Conservation (phyloP, 805 yeast genomes). For the Candida silvatica region DNA sequence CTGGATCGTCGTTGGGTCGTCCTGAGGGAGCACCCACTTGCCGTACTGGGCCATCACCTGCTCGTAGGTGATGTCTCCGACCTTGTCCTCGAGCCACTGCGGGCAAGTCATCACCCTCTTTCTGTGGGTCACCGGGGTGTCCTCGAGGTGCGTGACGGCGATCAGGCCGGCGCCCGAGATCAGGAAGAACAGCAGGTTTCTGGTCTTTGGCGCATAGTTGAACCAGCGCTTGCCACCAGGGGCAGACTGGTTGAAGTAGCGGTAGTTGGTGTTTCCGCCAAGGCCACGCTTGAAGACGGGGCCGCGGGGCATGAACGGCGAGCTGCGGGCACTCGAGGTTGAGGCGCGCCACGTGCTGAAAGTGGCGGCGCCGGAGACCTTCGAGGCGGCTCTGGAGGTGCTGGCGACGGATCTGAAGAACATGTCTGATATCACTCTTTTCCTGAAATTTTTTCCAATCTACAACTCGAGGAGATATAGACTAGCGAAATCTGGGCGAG, state of each 20-base stretch:
- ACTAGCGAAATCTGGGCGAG: too few relatives aligned
- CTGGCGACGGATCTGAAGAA: too few relatives aligned
- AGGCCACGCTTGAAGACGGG: not conserved
- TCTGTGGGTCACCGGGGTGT: conserved; percentile 77
- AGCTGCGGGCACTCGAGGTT: too few relatives aligned
- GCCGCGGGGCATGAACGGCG: too few relatives aligned
- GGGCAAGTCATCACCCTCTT: conserved; percentile 66
- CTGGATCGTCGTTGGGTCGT: conserved; percentile 48
- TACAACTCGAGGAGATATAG: too few relatives aligned
- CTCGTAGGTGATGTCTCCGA: conserved; percentile 58
- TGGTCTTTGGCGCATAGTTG: conserved; percentile 5
- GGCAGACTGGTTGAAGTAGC: conserved; percentile 14
- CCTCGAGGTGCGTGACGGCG: conserved; percentile 51
- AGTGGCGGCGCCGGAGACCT: too few relatives aligned
- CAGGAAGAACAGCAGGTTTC: conserved; percentile 22
- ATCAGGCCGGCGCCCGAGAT: conserved; percentile 27
- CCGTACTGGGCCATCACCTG: conserved; percentile 50
- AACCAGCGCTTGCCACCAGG: conserved; percentile 1
- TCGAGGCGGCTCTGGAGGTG: too few relatives aligned
- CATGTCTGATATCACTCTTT: too few relatives aligned
- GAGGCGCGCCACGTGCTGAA: too few relatives aligned
- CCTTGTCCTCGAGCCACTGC: conserved; percentile 46
- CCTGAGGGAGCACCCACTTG: conserved; percentile 45
- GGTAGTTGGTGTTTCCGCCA: conserved; percentile 13
- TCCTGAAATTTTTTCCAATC: too few relatives aligned